phyloP scores from a whole-genome alignment of 2,329 filamentous ascomycete species.

The Leptodontidium sp. region DNA sequence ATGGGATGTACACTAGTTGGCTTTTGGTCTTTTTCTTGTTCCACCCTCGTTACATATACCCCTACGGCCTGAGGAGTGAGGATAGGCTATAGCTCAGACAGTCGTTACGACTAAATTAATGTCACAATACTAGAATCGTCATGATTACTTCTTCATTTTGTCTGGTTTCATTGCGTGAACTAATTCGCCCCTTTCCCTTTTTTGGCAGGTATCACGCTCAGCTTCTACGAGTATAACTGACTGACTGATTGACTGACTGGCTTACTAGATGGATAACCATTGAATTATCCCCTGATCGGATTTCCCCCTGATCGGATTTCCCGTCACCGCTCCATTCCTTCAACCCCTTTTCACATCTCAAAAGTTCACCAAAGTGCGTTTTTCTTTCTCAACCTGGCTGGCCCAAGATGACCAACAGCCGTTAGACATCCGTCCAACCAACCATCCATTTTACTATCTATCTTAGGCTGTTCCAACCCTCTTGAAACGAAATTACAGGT shows the following conservation, averaged over 20 bases:
- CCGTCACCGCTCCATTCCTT: background rate
- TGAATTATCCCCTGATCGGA: no score
- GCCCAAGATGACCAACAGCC: background rate
- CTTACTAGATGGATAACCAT: no score
- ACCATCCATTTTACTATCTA: background rate
- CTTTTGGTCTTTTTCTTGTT: conserved; percentile 1
- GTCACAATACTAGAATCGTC: conserved; percentile 14
- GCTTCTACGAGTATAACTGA: background rate
- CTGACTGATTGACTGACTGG: background rate
- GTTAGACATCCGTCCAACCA: background rate
- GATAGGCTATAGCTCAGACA: conserved; percentile 10
- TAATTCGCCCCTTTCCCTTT: no score
- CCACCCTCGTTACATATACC: conserved; percentile 31
- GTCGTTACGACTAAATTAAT: conserved; percentile 24
- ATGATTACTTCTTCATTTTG: background rate
- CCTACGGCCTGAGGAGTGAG: background rate
- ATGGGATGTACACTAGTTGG: conserved; percentile 12
- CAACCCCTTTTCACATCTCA: background rate
- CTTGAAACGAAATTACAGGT: conserved; percentile 3
- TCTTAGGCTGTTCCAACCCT: background rate
- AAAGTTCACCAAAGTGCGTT: no score
- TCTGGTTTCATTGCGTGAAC: background rate
- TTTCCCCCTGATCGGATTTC: background rate
- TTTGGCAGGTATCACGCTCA: conserved; percentile 1
- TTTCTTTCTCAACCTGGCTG: no score